Conservation (phyloP, 2,329 filamentous ascomycete genomes). For the Teratosphaeria epicoccoides region DNA sequence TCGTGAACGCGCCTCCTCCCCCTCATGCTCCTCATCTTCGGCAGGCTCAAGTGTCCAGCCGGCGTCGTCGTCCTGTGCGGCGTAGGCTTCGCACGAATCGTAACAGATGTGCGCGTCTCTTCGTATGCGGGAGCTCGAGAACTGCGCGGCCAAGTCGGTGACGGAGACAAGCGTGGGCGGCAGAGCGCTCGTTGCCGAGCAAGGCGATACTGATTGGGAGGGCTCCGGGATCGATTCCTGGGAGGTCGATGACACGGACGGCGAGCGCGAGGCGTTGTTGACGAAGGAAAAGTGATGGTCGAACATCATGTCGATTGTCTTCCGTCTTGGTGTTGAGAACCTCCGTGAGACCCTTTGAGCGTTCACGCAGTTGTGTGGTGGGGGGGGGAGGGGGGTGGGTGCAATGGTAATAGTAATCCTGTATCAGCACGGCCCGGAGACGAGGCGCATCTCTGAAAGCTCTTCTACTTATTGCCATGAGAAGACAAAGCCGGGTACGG, state of each 20-base stretch:
- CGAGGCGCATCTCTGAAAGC: neutral
- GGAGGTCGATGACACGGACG: slow-evolving; percentile 17
- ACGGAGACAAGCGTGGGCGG: slow-evolving; percentile 19
- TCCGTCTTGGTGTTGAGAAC: neutral
- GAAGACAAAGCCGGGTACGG: neutral
- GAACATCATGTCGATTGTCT: slow-evolving; percentile 14
- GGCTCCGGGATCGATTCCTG: slow-evolving; percentile 13
- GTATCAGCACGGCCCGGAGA: neutral
- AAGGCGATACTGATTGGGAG: slow-evolving; percentile 25
- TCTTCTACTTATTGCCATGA: neutral
- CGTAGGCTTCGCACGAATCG: slow-evolving; percentile 25
- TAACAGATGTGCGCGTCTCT: slow-evolving; percentile 22
- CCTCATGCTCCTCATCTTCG: slow-evolving; percentile 7
- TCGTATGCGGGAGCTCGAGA: slow-evolving; percentile 18
- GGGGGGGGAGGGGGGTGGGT: neutral
- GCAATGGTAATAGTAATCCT: neutral
- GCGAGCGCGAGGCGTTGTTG: slow-evolving; percentile 15
- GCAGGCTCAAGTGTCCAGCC: slow-evolving; percentile 17
- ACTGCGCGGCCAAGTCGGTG: slow-evolving; percentile 22
- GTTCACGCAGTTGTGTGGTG: neutral
- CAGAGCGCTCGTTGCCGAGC: slow-evolving; percentile 15
- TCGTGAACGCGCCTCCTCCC: slow-evolving; percentile 3
- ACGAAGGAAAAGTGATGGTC: slow-evolving; percentile 25
- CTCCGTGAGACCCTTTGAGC: neutral
- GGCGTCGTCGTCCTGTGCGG: slow-evolving; percentile 21